Evolutionary conservation across 345 rosid species (phyloP).

Genomic region (Heritiera fomes): DNA sequence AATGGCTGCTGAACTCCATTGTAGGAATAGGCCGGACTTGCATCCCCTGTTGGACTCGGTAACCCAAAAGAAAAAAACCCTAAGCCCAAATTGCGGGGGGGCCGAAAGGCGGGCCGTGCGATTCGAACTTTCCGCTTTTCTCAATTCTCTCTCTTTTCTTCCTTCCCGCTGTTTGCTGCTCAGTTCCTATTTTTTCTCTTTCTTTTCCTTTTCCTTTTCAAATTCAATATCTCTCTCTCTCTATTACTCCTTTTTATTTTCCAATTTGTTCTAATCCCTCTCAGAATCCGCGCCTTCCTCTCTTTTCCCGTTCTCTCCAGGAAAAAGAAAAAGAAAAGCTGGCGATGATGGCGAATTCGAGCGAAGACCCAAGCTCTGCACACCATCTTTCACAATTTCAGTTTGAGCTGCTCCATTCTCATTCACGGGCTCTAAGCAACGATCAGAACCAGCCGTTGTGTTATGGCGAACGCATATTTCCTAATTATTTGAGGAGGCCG

Average conservation of each 20-base stretch:
- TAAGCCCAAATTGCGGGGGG: conserved; percentile 2
- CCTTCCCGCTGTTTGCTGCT: conserved; percentile 4
- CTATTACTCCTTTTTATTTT: background rate
- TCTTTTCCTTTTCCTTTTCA: background rate
- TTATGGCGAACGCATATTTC: conserved; percentile 21
- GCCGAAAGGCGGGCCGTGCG: conserved; percentile 38
- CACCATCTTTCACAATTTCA: conserved; percentile 43
- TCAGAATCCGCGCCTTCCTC: background rate
- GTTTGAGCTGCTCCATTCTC: conserved; percentile 40
- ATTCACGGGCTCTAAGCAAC: conserved; percentile 17
- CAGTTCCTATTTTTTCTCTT: background rate
- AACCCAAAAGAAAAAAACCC: background rate
- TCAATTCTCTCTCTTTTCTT: background rate
- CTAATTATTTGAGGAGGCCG: conserved; percentile 14
- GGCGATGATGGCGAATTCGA: conserved; percentile 44
- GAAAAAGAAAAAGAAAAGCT: background rate
- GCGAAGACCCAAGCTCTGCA: conserved; percentile 43
- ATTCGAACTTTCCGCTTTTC: conserved; percentile 24
- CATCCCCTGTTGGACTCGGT: background rate
- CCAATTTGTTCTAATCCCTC: conserved; percentile 4
- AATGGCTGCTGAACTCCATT: no score
- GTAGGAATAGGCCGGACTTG: background rate
- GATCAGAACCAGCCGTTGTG: conserved; percentile 26
- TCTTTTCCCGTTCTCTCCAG: background rate
- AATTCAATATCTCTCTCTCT: background rate